Evolutionary conservation across 1,139 yeast species (phyloP), one percentile per base, ranked within the genome.

Genomic region (Insectozyma bohioensis): DNA sequence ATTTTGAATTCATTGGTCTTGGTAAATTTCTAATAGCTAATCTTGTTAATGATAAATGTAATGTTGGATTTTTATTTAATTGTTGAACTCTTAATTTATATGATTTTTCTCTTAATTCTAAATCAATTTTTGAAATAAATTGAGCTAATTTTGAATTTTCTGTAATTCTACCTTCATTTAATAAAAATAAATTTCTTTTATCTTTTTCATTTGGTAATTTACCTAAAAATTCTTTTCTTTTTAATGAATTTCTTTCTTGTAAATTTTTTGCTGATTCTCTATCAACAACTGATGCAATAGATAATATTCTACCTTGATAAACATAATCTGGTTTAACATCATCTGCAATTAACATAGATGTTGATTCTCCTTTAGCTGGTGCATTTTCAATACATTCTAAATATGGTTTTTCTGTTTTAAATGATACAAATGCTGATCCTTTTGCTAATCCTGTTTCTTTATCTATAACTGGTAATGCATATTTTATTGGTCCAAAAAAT

Each of bases 361-460:
- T 76, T 2, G 87, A 66, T 8, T 81, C 77, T 7, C 81, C 76
- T n/a, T 78, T 72, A 20, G 76, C 72, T 20, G 97, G 97, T 0
- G 97, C 95, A 48, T 78, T 72, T 4, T 70, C 70, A 25, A 90
- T 59, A 61, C 97, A 92, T 34, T 73, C 72, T 20, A 71, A 67
- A 49, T 78, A 85, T 3, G 85, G 77, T 4, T 71, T 78, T 40
- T 76, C 78, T 20, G 72, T 66, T 34, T 56, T 59, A 54, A 92
- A 92, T 0, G 96, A 95, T 27, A 92, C 95, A 55, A 92, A 92
- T 0, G 97, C 99, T 1, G 96, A 84, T 36, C 99, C 99, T 55
- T 74, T 85, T 8, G 98, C 88, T 39, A 86, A 67, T 4, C 95
- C 95, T 2, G 95, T 81, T 37, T 71, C 82, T 51, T 72, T 84